Percentiles rank a stretch among this genome's conserved stretches.
phyloP scores from a whole-genome alignment of 2,329 filamentous ascomycete genomes.

The Fusarium sp. region DNA sequence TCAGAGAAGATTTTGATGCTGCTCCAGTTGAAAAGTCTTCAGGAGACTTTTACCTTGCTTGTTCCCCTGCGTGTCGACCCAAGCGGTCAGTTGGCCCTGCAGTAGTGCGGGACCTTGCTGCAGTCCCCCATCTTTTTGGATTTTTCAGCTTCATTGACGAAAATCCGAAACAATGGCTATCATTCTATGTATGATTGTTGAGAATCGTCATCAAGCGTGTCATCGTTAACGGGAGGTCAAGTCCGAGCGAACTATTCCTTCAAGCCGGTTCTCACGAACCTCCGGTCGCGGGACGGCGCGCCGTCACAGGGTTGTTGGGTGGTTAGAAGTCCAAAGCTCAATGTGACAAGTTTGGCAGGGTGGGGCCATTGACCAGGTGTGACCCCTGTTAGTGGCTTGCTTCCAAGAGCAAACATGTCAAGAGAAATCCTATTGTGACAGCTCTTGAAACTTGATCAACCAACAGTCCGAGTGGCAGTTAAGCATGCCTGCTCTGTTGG shows the following conservation, averaged over 20 bases:
- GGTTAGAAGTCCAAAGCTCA: conserved; percentile 2
- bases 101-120: conserved; percentile 25
- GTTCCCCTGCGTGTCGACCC: conserved; percentile 13
- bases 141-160: not conserved
- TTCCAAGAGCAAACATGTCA: conserved; percentile 27
- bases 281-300: conserved; percentile 30
- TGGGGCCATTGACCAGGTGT: conserved; percentile 13
- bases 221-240: not conserved
- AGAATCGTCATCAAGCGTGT: not conserved
- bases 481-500: conserved; percentile 17
- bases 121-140: conserved; percentile 13
- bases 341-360: conserved; percentile 16
- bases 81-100: conserved; percentile 20
- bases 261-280: not conserved
- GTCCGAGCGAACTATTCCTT: not conserved
- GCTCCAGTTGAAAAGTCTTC: conserved; percentile 33
- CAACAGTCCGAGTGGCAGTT: conserved; percentile 15
- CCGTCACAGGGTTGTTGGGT: conserved; percentile 12
- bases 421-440: conserved; percentile 6
- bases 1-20: conserved; percentile 1
- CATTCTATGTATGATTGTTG: conserved; percentile 2
- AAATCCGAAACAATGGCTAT: conserved; percentile 2
- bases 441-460: conserved; percentile 9
- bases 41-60: conserved; percentile 27
- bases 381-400: conserved; percentile 33